A percentile compares a stretch with the other conserved stretches of the same genome.
Conservation (phyloP, 371 early-diverging fungal species). For the Batkoa obscura region DNA sequence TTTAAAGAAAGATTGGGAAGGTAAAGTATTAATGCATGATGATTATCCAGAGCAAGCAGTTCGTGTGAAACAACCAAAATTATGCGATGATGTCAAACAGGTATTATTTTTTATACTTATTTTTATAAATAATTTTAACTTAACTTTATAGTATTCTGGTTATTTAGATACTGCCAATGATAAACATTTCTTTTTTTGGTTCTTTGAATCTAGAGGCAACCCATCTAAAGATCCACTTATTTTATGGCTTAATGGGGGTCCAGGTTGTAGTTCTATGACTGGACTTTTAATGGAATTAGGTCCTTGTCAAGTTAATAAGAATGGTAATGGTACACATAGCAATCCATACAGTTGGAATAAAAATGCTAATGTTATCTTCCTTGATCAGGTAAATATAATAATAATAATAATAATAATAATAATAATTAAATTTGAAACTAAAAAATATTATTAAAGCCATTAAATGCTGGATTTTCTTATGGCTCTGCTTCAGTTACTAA, state of each 20-base stretch:
- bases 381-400: conserved; percentile 34
- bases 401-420: no score
- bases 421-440: no score
- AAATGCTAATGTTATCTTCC: conserved; percentile 50
- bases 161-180: conserved; percentile 48
- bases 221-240: conserved; percentile 44
- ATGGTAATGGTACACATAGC: conserved; percentile 25
- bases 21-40: conserved; percentile 18
- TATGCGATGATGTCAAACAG: conserved; percentile 63
- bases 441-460: conserved; percentile 18
- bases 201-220: conserved; percentile 51
- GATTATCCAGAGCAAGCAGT: conserved; percentile 42
- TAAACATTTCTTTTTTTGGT: conserved; percentile 43
- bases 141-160: conserved; percentile 31
- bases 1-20: conserved; percentile 7
- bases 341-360: conserved; percentile 51
- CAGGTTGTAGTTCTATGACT: conserved; percentile 59
- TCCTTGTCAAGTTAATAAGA: conserved; percentile 42
- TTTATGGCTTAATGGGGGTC: conserved; percentile 62
- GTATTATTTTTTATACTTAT: conserved; percentile 9
- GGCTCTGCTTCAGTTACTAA: conserved; percentile 26
- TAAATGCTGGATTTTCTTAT: conserved; percentile 57
- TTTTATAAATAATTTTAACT: no score
- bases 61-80: conserved; percentile 39
- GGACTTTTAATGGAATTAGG: conserved; percentile 58